Percentiles rank a stretch among this genome's conserved stretches.
These are phyloP conservation scores for Chamaecrista fasciculata DNA, from an alignment of 306 rosid species.

Conservation along the genomic window DNA sequence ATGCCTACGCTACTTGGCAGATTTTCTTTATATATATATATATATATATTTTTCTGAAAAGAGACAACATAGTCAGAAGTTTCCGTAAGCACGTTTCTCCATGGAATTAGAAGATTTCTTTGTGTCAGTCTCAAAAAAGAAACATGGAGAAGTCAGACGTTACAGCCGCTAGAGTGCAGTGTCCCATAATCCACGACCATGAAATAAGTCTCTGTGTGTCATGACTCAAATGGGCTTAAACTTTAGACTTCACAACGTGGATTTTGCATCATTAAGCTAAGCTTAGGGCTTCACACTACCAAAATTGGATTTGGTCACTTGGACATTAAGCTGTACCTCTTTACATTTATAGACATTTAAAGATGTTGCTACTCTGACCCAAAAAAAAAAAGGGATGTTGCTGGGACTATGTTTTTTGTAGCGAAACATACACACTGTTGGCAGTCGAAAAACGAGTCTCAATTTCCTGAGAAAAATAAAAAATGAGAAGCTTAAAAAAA, in stretches of 20 bases:
- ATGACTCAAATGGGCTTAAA: neutral
- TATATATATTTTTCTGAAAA: neutral
- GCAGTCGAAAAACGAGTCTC: neutral
- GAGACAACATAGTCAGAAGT: neutral
- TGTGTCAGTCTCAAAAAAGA: neutral
- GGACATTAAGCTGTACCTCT: neutral
- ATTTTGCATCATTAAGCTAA: neutral
- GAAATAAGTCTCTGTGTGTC: neutral
- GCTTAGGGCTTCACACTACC: neutral
- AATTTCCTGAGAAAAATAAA: too few species aligned
- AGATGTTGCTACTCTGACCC: too few species aligned
- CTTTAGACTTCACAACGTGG: too few species aligned
- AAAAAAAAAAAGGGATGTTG: neutral
- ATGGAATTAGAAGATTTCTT: slow-evolving; percentile 17
- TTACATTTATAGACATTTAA: neutral
- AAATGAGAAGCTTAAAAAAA: too few species aligned
- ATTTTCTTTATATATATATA: too few species aligned
- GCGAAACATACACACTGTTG: neutral
- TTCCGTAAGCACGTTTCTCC: slow-evolving; percentile 11
- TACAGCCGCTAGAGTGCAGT: neutral
- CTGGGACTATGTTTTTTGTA: neutral
- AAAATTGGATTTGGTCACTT: too few species aligned
- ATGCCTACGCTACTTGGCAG: neutral
- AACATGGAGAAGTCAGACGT: neutral
- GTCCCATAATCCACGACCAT: neutral